These are phyloP conservation scores for Aphanomyces astaci DNA, from an alignment of 352 stramenopile species.

Conservation along the genomic window DNA sequence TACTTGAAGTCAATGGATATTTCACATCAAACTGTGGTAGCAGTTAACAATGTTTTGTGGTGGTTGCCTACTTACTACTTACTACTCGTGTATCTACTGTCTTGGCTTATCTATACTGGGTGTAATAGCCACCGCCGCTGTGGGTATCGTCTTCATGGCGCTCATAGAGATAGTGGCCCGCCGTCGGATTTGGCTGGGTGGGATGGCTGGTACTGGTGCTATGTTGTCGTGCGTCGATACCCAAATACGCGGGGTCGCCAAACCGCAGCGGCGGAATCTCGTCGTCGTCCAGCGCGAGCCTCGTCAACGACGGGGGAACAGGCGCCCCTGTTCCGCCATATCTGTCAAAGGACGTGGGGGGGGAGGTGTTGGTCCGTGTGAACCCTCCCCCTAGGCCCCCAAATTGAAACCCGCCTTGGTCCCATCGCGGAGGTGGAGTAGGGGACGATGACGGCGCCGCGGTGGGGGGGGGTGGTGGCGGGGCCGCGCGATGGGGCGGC, in stretches of 20 bases:
- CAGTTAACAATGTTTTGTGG: too few relatives aligned
- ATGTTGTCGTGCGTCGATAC: not conserved
- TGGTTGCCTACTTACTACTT: not conserved
- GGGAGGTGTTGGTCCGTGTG: too few relatives aligned
- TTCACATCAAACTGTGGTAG: too few relatives aligned
- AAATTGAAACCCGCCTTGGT: not conserved
- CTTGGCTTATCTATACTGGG: not conserved
- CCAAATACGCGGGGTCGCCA: not conserved
- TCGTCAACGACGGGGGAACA: slow-evolving; percentile 31
- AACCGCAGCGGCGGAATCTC: not conserved
- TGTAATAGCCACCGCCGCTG: not conserved
- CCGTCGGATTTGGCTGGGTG: too few relatives aligned
- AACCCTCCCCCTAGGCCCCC: too few relatives aligned
- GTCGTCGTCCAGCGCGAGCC: not conserved
- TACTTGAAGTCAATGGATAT: too few relatives aligned
- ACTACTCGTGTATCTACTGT: not conserved
- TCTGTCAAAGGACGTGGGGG: slow-evolving; percentile 12
- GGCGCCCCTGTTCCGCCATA: slow-evolving; percentile 30
- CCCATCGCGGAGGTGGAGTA: too few relatives aligned
- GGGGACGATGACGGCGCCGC: not conserved
- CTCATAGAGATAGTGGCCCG: not conserved
- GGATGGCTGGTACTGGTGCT: not conserved
- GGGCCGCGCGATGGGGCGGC: too few relatives aligned
- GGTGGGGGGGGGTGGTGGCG: not conserved
- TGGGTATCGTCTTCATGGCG: not conserved